Base-by-base conservation (phyloP, 345 rosid genomes). In the Pistacia vera region DNA sequence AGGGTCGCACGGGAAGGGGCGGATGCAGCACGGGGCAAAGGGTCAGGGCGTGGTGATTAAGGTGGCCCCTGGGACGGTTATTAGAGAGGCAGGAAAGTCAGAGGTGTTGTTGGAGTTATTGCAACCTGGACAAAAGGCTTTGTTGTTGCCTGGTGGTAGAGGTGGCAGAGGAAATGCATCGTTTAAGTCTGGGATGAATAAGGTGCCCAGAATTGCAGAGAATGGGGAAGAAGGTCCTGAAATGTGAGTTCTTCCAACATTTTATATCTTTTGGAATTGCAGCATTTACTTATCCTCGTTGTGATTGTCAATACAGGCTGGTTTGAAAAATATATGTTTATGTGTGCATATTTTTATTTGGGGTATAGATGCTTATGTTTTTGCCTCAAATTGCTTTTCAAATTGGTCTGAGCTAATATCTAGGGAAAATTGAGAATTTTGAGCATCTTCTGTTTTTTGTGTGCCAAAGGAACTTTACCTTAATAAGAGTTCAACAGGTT, bases 111-210 rank as follows among this genome's bases (percentile, higher is more conserved):
- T 93, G 88, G 99, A 93, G 83, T 74, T 95, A 87, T 57, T 93
- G 86, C 16, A 85, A 76, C 93, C 96, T 8, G 98, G 98, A 33
- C 94, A 93, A 77, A 82, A 82, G 76, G 99, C 98, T 0, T 79
- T 95, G 85, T 35, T 93, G 81, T 79, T 95, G 79, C 96, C 96
- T 16, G 99, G 99, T 52, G 97, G 97, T 25, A 88, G 96, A 86
- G 99, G 99, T 60, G 98, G 99, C 16, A 81, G 98, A 87, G 99
- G 98, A 74, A 95, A 95, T 82, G 92, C 95, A 20, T 90, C 99
- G 1, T 95, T 93, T 76, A 95, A 92, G 82, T 83, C 91, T 0
- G 97, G 97, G 62, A 81, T 79, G 66, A 93, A 95, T 81, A 92
- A 91, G 81, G 98, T 83, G 41, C 99, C 98, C 0, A 85, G 90